Percentiles rank a stretch among this genome's conserved stretches.
These are phyloP conservation scores for Camellia japonica DNA, from an alignment of 148 eudicot genomes.

Conservation along the genomic window DNA sequence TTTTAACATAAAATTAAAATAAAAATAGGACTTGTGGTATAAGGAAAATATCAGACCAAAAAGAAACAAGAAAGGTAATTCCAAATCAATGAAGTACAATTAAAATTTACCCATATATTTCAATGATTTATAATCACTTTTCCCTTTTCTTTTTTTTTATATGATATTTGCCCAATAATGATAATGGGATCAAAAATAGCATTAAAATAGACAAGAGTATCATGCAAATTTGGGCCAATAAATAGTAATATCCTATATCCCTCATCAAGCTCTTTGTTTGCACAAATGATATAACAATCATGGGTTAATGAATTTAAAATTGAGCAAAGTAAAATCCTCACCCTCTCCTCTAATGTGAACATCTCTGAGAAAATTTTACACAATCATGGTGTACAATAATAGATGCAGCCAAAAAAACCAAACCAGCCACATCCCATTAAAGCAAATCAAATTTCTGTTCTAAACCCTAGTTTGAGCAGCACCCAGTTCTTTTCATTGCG, in stretches of 20 bases:
- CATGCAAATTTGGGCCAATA: background rate
- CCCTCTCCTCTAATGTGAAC: constrained; percentile 20
- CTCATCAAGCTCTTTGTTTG: background rate
- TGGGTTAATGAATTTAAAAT: background rate
- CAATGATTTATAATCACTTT: too few species aligned
- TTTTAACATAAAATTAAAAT: too few species aligned
- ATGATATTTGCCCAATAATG: background rate
- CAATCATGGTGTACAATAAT: constrained; percentile 21
- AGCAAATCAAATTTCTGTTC: background rate
- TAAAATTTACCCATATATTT: too few species aligned
- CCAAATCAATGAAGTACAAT: too few species aligned
- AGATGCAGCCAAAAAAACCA: constrained; percentile 10
- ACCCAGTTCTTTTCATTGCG: constrained; percentile 56
- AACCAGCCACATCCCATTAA: constrained; percentile 16
- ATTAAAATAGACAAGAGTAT: background rate
- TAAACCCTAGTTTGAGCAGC: constrained; percentile 49
- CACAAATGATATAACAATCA: background rate
- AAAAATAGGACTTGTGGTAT: too few species aligned
- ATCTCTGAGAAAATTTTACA: constrained; percentile 28
- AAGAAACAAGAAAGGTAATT: too few species aligned
- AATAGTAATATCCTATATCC: background rate
- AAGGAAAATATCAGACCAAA: too few species aligned
- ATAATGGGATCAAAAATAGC: background rate
- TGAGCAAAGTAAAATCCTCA: background rate
- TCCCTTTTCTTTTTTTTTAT: too few species aligned